Percentiles rank a stretch among this genome's conserved stretches.
These are phyloP conservation scores for Talaromyces borbonicus DNA, from an alignment of 495 filamentous ascomycete species.

Conservation along the genomic window DNA sequence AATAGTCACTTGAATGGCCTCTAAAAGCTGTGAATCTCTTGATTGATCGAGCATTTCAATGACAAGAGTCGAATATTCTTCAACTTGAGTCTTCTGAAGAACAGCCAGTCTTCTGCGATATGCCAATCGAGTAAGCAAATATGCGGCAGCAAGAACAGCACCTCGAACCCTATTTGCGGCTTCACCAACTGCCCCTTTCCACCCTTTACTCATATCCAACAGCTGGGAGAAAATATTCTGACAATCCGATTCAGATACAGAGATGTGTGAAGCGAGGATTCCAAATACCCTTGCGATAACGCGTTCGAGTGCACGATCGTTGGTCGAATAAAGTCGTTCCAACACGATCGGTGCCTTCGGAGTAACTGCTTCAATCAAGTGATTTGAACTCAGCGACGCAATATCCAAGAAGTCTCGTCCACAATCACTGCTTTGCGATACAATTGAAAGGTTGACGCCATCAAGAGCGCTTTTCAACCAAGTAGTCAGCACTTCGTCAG, in stretches of 20 bases:
- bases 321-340: conserved; percentile 49
- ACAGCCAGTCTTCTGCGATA: conserved; percentile 31
- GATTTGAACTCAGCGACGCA: conserved; percentile 49
- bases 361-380: conserved; percentile 40
- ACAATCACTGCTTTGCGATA: conserved; percentile 41
- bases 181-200: conserved; percentile 51
- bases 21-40: conserved; percentile 46
- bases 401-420: conserved; percentile 57
- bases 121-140: conserved; percentile 48
- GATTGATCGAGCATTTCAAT: conserved; percentile 39
- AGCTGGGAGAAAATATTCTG: conserved; percentile 31
- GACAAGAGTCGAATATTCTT: conserved; percentile 28
- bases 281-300: conserved; percentile 64
- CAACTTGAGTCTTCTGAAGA: conserved; percentile 23
- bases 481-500: conserved; percentile 20
- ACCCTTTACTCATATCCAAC: conserved; percentile 28
- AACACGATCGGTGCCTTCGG: conserved; percentile 39
- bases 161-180: conserved; percentile 52
- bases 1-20: conserved; percentile 54
- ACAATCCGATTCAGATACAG: conserved; percentile 26
- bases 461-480: conserved; percentile 47
- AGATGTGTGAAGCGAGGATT: conserved; percentile 60
- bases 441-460: conserved; percentile 40
- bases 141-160: conserved; percentile 45
- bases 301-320: conserved; percentile 52